Evolutionary conservation across 23 red algal species (phyloP), one percentile per base, ranked within the genome.

Genomic region (Gracilaria domingensis): DNA sequence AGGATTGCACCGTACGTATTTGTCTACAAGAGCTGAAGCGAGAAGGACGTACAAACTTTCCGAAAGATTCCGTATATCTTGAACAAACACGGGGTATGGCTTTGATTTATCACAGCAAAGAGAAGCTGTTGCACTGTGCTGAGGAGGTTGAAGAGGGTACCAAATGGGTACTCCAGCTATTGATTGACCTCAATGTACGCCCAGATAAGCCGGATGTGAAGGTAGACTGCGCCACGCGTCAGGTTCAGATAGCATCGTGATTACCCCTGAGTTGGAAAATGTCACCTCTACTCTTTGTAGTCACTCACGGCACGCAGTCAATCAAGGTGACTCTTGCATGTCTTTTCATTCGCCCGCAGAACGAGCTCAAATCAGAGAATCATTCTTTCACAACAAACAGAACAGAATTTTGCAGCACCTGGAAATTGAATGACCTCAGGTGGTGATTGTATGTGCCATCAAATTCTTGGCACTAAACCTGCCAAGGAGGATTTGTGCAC

Each of bases 131-230:
- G 60, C 93, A 95, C 75, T 95, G 83, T 77, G 83, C 85, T 34
- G 83, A 86, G 50, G 54, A 71, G 20, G 93, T 95, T 81, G 64
- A 58, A 26, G 66, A 75, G 29, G 93, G 93, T 57, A 66, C 57
- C 0, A 95, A 95, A 45, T 95, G 93, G 93, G 82, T 95, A n/a
- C 40, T 95, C 25, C 93, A 95, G 64, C 78, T 95, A n/a, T 84
- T 95, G 17, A 87, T 95, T 70, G 93, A 95, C 85, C 45, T 47
- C 25, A 33, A 29, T 17, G 28, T 82, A 2, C 58, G 89, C 35
- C n/a, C 29, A 0, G 89, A 84, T 64, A 79, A 84, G 53, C 81
- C 50, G 79, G 89, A 84, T 49, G 60, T 93, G 21, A 1, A 70
- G 12, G 25, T 70, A 12, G 89, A 93, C 56, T 93, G 75, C 24